These are phyloP conservation scores for Dentipellis sp. DNA, from an alignment of 768 basidiomycete species.

Conservation along the genomic window DNA sequence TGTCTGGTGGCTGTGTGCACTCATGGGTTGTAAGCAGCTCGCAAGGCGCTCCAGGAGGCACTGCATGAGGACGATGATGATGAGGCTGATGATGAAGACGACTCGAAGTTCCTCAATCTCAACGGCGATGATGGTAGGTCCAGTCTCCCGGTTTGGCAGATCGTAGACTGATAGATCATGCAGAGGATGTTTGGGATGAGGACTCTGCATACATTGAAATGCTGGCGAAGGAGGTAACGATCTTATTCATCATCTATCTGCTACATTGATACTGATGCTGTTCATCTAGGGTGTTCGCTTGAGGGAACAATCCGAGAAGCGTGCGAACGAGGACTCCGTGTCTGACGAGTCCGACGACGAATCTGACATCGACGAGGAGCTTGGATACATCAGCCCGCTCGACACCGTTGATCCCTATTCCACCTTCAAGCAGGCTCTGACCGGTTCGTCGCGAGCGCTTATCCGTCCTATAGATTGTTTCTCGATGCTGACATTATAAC, in stretches of 20 bases:
- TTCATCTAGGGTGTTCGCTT: conserved; percentile 55
- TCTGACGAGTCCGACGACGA: conserved; percentile 32
- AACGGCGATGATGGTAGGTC: background rate
- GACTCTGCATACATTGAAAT: conserved; percentile 84
- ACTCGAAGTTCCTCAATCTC: conserved; percentile 29
- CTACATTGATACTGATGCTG: background rate
- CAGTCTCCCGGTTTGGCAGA: background rate
- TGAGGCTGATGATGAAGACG: conserved; percentile 47
- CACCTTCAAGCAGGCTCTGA: conserved; percentile 70
- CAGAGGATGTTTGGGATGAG: conserved; percentile 87
- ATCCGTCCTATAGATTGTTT: background rate
- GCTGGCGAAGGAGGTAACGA: conserved; percentile 68
- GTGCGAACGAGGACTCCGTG: conserved; percentile 22
- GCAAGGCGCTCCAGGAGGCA: conserved; percentile 51
- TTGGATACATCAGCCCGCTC: conserved; percentile 78
- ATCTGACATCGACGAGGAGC: conserved; percentile 71
- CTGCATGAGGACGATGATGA: conserved; percentile 13
- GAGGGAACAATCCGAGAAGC: conserved; percentile 48
- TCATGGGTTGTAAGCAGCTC: conserved; percentile 26
- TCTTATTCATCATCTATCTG: background rate
- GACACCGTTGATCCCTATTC: conserved; percentile 73
- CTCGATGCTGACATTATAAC: background rate
- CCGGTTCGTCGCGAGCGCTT: conserved; percentile 38
- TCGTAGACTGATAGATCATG: background rate
- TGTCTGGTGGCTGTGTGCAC: background rate